phyloP scores from a whole-genome alignment of 2,329 filamentous ascomycete genomes.

The Botrytis hyacinthi region DNA sequence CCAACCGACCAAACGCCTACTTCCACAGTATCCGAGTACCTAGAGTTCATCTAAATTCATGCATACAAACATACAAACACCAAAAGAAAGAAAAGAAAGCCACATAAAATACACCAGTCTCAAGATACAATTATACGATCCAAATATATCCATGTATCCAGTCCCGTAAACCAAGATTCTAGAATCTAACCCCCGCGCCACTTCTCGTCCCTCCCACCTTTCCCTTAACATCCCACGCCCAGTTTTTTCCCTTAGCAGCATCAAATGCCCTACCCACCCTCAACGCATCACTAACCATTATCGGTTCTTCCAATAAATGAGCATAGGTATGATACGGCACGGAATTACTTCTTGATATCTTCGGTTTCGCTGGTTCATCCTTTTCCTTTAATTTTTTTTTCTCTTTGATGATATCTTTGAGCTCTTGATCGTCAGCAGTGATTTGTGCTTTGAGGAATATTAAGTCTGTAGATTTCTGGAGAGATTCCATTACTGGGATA shows the following conservation, averaged over 20 bases:
- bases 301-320: slow-evolving; percentile 19
- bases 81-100: background rate
- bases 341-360: background rate
- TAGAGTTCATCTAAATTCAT: background rate
- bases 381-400: slow-evolving; percentile 28
- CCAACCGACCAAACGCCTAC: background rate
- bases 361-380: slow-evolving; percentile 48
- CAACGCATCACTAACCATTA: slow-evolving; percentile 20
- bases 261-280: slow-evolving; percentile 10
- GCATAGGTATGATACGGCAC: slow-evolving; percentile 18
- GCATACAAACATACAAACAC: background rate
- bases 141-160: background rate
- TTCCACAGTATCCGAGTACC: background rate
- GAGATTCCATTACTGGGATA: slow-evolving; percentile 73
- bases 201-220: background rate
- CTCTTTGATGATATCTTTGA: slow-evolving; percentile 68
- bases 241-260: slow-evolving; percentile 11
- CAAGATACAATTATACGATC: background rate
- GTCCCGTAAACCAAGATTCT: background rate
- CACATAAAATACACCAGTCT: background rate
- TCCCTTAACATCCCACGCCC: slow-evolving; percentile 13
- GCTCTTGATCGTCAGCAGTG: slow-evolving; percentile 67
- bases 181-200: background rate
- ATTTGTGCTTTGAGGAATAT: slow-evolving; percentile 84
- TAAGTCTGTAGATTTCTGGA: slow-evolving; percentile 50